Base-by-base conservation (phyloP, 2,329 filamentous ascomycete genomes). In the Trichoderma brevicompactum region DNA sequence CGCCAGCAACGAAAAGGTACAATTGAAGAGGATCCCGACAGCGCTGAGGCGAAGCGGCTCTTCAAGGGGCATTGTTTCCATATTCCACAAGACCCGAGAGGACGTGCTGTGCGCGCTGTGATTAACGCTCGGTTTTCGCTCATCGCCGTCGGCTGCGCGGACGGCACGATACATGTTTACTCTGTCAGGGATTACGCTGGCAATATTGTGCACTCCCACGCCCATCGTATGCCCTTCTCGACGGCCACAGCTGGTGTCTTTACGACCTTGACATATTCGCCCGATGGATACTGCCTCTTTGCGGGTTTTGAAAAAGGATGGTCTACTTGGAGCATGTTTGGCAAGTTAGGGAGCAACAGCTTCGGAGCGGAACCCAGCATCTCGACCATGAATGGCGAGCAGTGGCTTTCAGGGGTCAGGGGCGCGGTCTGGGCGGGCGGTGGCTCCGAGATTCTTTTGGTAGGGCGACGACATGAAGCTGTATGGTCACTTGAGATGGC, bases 251-350 rank as follows among this genome's bases (percentile, higher is more conserved):
- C 92, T 1, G 95, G 95, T 0, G 77, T 79, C 12, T 79, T 97
- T 59, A 92, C 87, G 2, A 90, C 88, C 36, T 78, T 99, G 69
- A 87, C 80, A 67, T 99, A 97, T 79, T 97, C 95, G 1, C 93
- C 94, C 0, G 95, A 99, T 76, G 95, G 95, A 17, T 97, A 98
- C 76, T 97, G 94, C 75, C 84, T 99, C 8, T 97, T 99, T 77
- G 93, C 91, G 49, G 95, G 94, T 1, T 98, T 94, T 73, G 89
- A 95, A 72, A 88, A 89, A 66, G 96, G 95, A 0, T 99, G 95
- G 95, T 90, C 92, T 5, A 94, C 89, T 53, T 99, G 94, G 94
- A 98, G 94, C 75, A 95, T 98, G 43, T 99, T 96, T 77, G 95
- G 95, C 40, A 97, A 97, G 76, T 85, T 90, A 2, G 89, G 93